Conservation (phyloP, 1,284 basidiomycete species). For the Bjerkandera adusta region DNA sequence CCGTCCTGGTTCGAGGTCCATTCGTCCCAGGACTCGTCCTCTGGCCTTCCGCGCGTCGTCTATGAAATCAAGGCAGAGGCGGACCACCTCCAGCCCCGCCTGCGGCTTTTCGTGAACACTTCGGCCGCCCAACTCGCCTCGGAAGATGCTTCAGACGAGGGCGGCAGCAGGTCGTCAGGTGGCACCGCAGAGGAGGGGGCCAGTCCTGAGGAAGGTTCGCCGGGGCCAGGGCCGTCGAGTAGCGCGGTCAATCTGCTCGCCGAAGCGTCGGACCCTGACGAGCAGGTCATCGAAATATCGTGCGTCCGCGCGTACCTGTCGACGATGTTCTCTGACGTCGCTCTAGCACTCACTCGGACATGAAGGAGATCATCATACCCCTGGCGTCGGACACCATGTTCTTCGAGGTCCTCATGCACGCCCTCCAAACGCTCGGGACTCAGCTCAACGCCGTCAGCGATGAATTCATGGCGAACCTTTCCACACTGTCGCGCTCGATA, state of each 20-base stretch:
- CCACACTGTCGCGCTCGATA: slow-evolving; percentile 58
- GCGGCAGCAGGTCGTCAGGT: not conserved
- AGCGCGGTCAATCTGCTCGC: not conserved
- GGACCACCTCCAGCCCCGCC: slow-evolving; percentile 51
- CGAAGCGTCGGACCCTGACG: not conserved
- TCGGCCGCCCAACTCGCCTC: not conserved
- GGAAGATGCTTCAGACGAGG: not conserved
- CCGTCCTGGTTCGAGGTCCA: slow-evolving; percentile 13
- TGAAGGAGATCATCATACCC: slow-evolving; percentile 73
- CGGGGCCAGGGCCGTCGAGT: too few species aligned
- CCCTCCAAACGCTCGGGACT: slow-evolving; percentile 67
- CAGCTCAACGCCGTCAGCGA: slow-evolving; percentile 63
- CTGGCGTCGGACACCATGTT: slow-evolving; percentile 82
- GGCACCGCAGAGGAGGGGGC: not conserved
- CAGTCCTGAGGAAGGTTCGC: not conserved
- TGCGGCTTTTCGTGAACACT: slow-evolving; percentile 44
- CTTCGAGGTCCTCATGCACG: slow-evolving; percentile 74
- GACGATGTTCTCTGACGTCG: too few species aligned
- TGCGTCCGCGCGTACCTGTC: not conserved
- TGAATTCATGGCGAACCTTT: slow-evolving; percentile 64
- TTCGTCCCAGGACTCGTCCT: slow-evolving; percentile 6
- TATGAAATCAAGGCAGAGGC: slow-evolving; percentile 54
- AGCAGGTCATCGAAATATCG: not conserved
- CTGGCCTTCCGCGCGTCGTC: slow-evolving; percentile 31
- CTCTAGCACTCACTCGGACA: slow-evolving; percentile 3